Base-by-base conservation (phyloP, 805 yeast genomes). In the Myxozyma neotropica region DNA sequence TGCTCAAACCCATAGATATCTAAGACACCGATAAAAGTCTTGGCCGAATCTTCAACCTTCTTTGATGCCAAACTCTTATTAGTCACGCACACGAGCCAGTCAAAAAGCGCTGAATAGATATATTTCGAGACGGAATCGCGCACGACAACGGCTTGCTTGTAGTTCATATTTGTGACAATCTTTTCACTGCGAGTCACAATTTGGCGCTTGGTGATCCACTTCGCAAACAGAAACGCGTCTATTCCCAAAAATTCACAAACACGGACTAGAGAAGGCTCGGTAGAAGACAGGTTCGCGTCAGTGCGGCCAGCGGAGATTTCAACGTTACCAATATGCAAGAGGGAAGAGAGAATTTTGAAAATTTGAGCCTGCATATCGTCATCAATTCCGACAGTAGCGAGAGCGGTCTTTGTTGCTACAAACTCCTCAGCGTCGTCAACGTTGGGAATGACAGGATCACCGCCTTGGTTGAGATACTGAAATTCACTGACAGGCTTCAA, bases 1-100 rank as follows among this genome's bases (percentile, higher is more conserved):
- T 93, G 97, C 75, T 93, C 99, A 73, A 93, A 93, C 24, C 99
- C 99, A 71, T 93, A 93, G 68, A 93, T 93, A 86, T 93, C 99
- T 69, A 93, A 81, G 31, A 93, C 98, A 73, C 99, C 99, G 70
- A 93, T 93, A 69, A 93, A 94, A 1, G 89, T 82, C 47, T 80
- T 76, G 55, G 86, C 80, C 38, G 84, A 75, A 24, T 78, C 76
- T 42, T 79, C 81, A 36, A 89, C 82, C 46, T 83, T 87, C 21
- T 86, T 85, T 1, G 93, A 85, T 71, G 94, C 88, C 69, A 93
- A 81, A 70, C 90, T 96, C 23, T 81, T 73, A 73, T 93, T 93
- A 65, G 91, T 88, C 67, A 85, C 85, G 51, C 82, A 85, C 24
- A 92, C 98, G 60, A 93, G 82, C 99, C 99, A 93, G 71, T 93